Conservation (phyloP, 78 protist genomes). For the Polysphondylium violaceum region DNA sequence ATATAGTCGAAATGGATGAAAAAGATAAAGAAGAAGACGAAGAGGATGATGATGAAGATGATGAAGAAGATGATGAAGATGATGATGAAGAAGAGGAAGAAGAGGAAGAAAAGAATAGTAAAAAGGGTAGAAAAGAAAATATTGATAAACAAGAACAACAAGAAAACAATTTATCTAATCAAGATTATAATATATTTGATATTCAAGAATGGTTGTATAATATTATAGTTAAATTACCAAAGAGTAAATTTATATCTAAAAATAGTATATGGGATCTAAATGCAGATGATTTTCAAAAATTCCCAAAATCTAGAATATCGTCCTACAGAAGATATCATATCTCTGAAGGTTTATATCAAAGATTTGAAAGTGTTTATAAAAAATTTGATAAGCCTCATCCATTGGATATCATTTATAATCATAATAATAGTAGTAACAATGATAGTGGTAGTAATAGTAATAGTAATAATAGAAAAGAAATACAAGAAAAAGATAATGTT, state of each 20-base stretch:
- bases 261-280: constrained; percentile 8
- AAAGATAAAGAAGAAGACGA: background rate
- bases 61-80: background rate
- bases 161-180: background rate
- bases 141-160: background rate
- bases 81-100: background rate
- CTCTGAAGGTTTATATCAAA: background rate
- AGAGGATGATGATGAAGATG: background rate
- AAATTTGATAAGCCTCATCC: background rate
- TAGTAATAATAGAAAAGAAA: background rate
- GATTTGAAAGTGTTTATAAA: background rate
- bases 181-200: constrained; percentile 1
- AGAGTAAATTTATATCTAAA: constrained; percentile 4
- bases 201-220: constrained; percentile 46
- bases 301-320: constrained; percentile 15
- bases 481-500: background rate
- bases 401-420: background rate
- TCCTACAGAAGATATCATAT: background rate
- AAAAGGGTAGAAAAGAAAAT: constrained; percentile 19
- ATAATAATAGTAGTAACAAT: background rate
- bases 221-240: constrained; percentile 17
- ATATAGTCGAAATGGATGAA: background rate
- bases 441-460: background rate
- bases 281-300: background rate
- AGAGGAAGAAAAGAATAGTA: background rate